These are phyloP conservation scores for Aspergillus nidulans DNA, from an alignment of 495 filamentous ascomycete species.

Conservation along the genomic window DNA sequence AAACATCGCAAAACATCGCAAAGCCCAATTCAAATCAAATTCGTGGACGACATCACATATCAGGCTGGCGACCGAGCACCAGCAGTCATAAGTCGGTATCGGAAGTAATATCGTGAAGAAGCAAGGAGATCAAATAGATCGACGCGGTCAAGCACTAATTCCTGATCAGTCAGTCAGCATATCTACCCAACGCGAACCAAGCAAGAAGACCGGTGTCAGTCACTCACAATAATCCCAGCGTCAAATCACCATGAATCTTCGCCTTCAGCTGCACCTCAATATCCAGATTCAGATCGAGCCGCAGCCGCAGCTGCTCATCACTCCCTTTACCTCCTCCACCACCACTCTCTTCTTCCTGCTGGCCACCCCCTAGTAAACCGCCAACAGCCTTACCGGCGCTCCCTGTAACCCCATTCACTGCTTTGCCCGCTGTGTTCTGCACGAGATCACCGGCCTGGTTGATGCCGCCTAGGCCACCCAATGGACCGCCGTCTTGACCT, in stretches of 20 bases:
- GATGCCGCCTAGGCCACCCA: conserved; percentile 54
- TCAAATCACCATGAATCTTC: conserved; percentile 87
- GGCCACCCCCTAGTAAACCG: conserved; percentile 37
- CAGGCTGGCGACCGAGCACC: neutral
- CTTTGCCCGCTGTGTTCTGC: conserved; percentile 60
- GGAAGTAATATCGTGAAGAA: neutral
- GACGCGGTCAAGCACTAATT: conserved; percentile 3
- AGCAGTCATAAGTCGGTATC: neutral
- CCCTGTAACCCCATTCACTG: conserved; percentile 52
- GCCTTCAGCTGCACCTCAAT: conserved; percentile 88
- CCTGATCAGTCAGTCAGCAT: conserved; percentile 8
- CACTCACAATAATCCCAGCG: conserved; percentile 77
- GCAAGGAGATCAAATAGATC: neutral
- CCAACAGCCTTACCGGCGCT: conserved; percentile 57
- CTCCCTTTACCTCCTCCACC: conserved; percentile 41
- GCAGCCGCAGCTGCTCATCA: conserved; percentile 69
- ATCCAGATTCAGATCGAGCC: conserved; percentile 83
- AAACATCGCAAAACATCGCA: neutral
- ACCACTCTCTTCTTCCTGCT: conserved; percentile 29
- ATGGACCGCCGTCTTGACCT: conserved; percentile 38
- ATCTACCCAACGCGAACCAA: neutral
- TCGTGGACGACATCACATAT: conserved; percentile 7
- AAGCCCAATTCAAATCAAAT: neutral
- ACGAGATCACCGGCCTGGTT: conserved; percentile 54
- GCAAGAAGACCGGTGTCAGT: neutral